These are phyloP conservation scores for Epichloe sylvatica DNA, from an alignment of 2,329 filamentous ascomycete species.

Conservation along the genomic window DNA sequence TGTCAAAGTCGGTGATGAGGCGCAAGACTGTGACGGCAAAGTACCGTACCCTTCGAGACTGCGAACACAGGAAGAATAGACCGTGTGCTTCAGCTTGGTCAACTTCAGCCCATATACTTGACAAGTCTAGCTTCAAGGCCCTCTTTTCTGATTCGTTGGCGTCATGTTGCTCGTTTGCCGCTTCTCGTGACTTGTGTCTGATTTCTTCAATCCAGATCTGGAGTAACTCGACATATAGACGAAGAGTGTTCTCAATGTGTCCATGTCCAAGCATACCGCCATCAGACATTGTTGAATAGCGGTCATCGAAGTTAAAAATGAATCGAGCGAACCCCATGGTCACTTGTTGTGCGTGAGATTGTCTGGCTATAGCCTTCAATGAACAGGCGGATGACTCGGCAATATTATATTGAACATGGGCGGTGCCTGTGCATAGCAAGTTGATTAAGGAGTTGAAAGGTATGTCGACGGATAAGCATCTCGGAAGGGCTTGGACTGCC, in stretches of 20 bases:
- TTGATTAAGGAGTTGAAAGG: conserved; percentile 91
- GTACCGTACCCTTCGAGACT: conserved; percentile 74
- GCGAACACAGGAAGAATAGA: conserved; percentile 92
- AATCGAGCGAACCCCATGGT: conserved; percentile 94
- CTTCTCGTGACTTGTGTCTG: conserved; percentile 67
- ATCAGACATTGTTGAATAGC: conserved; percentile 95
- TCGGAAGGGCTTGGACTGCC: conserved; percentile 83
- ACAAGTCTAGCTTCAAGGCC: conserved; percentile 68
- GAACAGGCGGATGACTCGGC: conserved; percentile 85
- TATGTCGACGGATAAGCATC: conserved; percentile 83
- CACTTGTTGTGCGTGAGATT: conserved; percentile 86
- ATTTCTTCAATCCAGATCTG: conserved; percentile 98
- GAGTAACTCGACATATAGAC: conserved; percentile 82
- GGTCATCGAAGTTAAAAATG: conserved; percentile 96
- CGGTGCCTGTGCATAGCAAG: conserved; percentile 87
- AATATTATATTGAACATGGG: conserved; percentile 86
- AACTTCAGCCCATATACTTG: conserved; percentile 80
- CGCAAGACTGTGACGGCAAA: conserved; percentile 88
- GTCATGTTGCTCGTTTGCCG: conserved; percentile 49
- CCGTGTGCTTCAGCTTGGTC: conserved; percentile 96
- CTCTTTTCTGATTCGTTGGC: conserved; percentile 51
- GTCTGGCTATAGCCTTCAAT: conserved; percentile 84
- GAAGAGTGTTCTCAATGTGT: conserved; percentile 88
- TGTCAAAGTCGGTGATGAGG: conserved; percentile 87
- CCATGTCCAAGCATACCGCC: conserved; percentile 88